Evolutionary conservation across 2,329 filamentous ascomycete species (phyloP).

Genomic region (Drechslera avenae): DNA sequence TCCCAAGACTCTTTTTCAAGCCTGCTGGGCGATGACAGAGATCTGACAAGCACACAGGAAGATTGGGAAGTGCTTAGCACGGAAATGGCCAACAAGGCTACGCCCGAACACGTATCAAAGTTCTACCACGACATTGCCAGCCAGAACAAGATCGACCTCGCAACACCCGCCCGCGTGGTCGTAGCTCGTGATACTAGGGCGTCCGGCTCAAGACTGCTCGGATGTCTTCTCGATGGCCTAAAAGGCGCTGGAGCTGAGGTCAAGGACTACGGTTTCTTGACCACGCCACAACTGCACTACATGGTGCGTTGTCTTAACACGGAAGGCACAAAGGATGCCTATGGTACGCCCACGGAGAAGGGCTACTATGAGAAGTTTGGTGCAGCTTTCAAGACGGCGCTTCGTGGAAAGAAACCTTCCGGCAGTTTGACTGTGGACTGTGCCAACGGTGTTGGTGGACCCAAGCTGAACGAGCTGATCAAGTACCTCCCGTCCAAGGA

Average conservation of each 20-base stretch:
- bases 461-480: slow-evolving; percentile 84
- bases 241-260: slow-evolving; percentile 75
- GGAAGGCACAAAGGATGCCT: slow-evolving; percentile 81
- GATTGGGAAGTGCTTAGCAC: slow-evolving; percentile 94
- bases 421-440: slow-evolving; percentile 87
- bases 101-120: slow-evolving; percentile 74
- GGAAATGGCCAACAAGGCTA: slow-evolving; percentile 80
- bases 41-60: slow-evolving; percentile 51
- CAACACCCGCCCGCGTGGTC: slow-evolving; percentile 76
- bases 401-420: slow-evolving; percentile 71
- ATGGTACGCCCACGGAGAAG: slow-evolving; percentile 84
- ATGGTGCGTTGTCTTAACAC: slow-evolving; percentile 94
- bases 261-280: slow-evolving; percentile 87
- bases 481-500: slow-evolving; percentile 74
- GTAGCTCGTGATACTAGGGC: slow-evolving; percentile 92
- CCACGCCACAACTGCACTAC: slow-evolving; percentile 98
- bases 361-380: slow-evolving; percentile 96
- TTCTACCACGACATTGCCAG: slow-evolving; percentile 74
- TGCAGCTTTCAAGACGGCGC: slow-evolving; percentile 80
- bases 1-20: neutral
- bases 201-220: slow-evolving; percentile 82
- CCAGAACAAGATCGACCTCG: slow-evolving; percentile 65
- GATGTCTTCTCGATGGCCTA: slow-evolving; percentile 78
- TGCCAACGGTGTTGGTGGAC: slow-evolving; percentile 94
- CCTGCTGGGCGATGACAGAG: neutral